A percentile compares a stretch with the other conserved stretches of the same genome.
These are phyloP conservation scores for Blastocystis sp. DNA, from an alignment of 352 stramenopile species.

Conservation along the genomic window DNA sequence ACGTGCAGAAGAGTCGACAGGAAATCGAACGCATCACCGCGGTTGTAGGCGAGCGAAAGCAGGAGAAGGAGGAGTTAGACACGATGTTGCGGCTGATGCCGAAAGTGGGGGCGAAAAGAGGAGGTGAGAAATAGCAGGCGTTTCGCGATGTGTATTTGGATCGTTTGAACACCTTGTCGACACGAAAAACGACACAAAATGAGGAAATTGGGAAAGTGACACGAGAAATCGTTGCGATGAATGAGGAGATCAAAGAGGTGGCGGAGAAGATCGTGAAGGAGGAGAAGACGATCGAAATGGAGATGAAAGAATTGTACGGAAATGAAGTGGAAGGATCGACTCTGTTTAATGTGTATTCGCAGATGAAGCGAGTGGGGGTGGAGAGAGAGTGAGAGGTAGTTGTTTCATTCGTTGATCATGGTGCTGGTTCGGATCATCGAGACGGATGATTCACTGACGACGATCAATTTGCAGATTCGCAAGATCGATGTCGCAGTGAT, in stretches of 20 bases:
- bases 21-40: conserved; percentile 40
- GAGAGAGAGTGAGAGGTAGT: background rate
- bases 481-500: conserved; percentile 46
- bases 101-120: background rate
- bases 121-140: background rate
- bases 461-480: background rate
- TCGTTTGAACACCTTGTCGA: background rate
- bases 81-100: conserved; percentile 5
- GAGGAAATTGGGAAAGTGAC: background rate
- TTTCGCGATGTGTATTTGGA: conserved; percentile 5
- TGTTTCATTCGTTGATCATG: conserved; percentile 33
- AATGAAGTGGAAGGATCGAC: conserved; percentile 26
- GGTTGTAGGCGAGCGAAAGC: conserved; percentile 19
- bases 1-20: conserved; percentile 8
- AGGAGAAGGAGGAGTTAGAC: conserved; percentile 18
- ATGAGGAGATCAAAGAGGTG: conserved; percentile 3
- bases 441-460: conserved; percentile 1
- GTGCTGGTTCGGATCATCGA: conserved; percentile 31
- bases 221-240: background rate
- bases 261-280: background rate
- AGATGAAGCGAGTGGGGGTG: conserved; percentile 8
- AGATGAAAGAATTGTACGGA: background rate
- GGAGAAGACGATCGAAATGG: conserved; percentile 5
- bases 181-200: background rate
- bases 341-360: conserved; percentile 29